A percentile compares a stretch with the other conserved stretches of the same genome.
These are phyloP conservation scores for Stagonosporopsis tanaceti DNA, from an alignment of 2,329 filamentous ascomycete species.

Conservation along the genomic window DNA sequence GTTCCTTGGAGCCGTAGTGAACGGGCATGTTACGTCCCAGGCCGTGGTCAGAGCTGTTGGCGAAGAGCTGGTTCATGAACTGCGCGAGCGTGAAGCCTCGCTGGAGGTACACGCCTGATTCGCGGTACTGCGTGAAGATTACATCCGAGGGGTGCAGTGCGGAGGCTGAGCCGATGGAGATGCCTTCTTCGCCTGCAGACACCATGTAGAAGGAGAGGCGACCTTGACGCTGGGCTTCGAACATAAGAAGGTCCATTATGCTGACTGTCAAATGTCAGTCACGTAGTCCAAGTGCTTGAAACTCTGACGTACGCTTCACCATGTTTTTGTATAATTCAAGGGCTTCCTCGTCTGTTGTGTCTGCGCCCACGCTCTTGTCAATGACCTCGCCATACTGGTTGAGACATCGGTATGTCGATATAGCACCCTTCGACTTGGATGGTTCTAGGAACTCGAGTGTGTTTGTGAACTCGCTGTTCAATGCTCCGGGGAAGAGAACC, in stretches of 20 bases:
- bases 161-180: slow-evolving; percentile 86
- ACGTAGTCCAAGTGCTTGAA: neutral
- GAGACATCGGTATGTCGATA: slow-evolving; percentile 91
- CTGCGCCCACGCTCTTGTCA: slow-evolving; percentile 71
- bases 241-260: slow-evolving; percentile 98
- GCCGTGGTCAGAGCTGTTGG: slow-evolving; percentile 81
- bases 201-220: slow-evolving; percentile 96
- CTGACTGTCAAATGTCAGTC: slow-evolving; percentile 58
- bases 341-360: slow-evolving; percentile 71
- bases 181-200: slow-evolving; percentile 91
- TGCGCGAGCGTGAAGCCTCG: slow-evolving; percentile 85
- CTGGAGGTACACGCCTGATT: slow-evolving; percentile 89
- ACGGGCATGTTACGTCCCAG: slow-evolving; percentile 95
- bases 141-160: slow-evolving; percentile 86
- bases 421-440: slow-evolving; percentile 70
- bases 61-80: slow-evolving; percentile 96
- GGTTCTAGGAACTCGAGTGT: slow-evolving; percentile 80
- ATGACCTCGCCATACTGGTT: slow-evolving; percentile 87
- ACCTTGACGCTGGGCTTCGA: slow-evolving; percentile 95
- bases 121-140: slow-evolving; percentile 92
- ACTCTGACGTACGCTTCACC: slow-evolving; percentile 58
- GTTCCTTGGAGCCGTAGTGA: slow-evolving; percentile 85
- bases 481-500: slow-evolving; percentile 84
- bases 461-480: slow-evolving; percentile 91
- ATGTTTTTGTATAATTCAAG: slow-evolving; percentile 70